Percentiles rank a stretch among this genome's conserved stretches.
Conservation (phyloP, 768 basidiomycete genomes). For the Dioszegia crocea region DNA sequence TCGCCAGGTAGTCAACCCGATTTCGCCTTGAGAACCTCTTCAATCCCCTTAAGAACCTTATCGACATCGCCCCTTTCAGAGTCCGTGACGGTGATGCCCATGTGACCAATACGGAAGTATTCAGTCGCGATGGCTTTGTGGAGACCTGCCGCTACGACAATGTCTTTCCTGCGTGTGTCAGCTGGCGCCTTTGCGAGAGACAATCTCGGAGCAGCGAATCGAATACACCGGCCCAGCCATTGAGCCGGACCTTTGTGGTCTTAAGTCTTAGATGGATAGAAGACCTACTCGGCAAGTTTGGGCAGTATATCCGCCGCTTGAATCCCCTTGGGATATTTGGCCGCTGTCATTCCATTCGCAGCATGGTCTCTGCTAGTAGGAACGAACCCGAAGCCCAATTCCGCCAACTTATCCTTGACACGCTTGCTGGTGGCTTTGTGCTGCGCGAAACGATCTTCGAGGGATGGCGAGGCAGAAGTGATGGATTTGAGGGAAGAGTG, state of each 20-base stretch:
- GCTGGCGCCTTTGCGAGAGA: neutral
- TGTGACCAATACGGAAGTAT: constrained; percentile 93
- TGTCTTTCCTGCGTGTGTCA: constrained; percentile 55
- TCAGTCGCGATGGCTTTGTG: constrained; percentile 78
- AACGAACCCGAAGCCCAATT: constrained; percentile 67
- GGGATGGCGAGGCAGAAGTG: constrained; percentile 59
- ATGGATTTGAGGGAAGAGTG: constrained; percentile 74
- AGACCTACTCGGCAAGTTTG: constrained; percentile 55
- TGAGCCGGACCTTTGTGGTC: no score
- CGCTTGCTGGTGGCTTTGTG: constrained; percentile 67
- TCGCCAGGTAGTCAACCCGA: neutral
- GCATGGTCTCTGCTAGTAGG: constrained; percentile 61
- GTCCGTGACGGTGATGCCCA: constrained; percentile 82
- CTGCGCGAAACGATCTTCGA: constrained; percentile 70
- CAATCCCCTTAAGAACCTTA: constrained; percentile 63
- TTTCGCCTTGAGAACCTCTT: constrained; percentile 35
- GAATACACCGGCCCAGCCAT: no score
- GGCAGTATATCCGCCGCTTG: constrained; percentile 71
- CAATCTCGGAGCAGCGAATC: no score
- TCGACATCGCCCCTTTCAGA: constrained; percentile 68
- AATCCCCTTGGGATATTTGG: constrained; percentile 73
- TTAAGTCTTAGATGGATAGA: neutral
- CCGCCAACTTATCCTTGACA: constrained; percentile 64
- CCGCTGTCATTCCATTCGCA: constrained; percentile 94
- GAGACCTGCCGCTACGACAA: constrained; percentile 84